These are phyloP conservation scores for Suillus spraguei DNA, from an alignment of 768 basidiomycete genomes.

Conservation along the genomic window DNA sequence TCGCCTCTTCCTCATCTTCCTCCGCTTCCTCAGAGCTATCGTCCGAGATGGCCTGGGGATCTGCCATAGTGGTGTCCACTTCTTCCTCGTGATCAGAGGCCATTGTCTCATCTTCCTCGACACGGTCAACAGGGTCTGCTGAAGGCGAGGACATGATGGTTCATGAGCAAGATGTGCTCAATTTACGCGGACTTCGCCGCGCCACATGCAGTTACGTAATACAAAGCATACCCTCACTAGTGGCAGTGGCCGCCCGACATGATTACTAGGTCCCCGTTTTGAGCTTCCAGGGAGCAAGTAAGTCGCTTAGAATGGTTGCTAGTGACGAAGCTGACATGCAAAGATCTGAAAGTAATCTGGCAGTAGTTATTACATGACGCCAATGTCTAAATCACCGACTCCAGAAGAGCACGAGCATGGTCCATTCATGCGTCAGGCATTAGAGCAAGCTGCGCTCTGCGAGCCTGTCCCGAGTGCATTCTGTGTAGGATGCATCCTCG, in stretches of 20 bases:
- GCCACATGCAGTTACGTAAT: constrained; percentile 7
- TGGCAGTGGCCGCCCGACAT: background rate
- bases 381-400: background rate
- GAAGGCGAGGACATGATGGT: constrained; percentile 59
- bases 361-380: background rate
- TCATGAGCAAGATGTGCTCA: constrained; percentile 21
- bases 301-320: constrained; percentile 39
- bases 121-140: constrained; percentile 36
- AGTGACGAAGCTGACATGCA: background rate
- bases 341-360: background rate
- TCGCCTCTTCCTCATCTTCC: constrained; percentile 88
- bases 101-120: constrained; percentile 64
- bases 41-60: constrained; percentile 51
- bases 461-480: constrained; percentile 75
- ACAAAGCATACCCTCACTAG: constrained; percentile 62
- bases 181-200: constrained; percentile 10
- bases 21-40: constrained; percentile 91
- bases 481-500: constrained; percentile 88
- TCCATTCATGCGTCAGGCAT: constrained; percentile 60
- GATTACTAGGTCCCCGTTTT: background rate
- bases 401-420: constrained; percentile 31
- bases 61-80: constrained; percentile 55
- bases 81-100: constrained; percentile 43
- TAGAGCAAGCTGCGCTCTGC: constrained; percentile 73
- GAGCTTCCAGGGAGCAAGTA: constrained; percentile 40